phyloP scores from a whole-genome alignment of 2,329 filamentous ascomycete genomes.

The Apiospora aurea region DNA sequence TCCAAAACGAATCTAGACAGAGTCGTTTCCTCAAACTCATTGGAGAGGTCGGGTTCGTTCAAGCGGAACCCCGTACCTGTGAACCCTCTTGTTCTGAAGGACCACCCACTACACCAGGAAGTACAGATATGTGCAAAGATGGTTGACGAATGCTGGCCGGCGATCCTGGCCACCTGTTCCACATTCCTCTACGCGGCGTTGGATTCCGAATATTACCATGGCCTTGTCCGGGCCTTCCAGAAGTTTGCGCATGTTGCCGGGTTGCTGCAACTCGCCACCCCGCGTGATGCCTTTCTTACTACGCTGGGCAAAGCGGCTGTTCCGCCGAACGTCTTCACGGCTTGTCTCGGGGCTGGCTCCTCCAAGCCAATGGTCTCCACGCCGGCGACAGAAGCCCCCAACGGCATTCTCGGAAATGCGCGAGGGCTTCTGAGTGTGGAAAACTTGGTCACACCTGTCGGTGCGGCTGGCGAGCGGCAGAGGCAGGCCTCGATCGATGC shows the following conservation, averaged over 20 bases:
- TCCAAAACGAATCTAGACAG: constrained; percentile 41
- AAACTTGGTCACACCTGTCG: constrained; percentile 66
- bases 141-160: constrained; percentile 94
- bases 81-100: constrained; percentile 80
- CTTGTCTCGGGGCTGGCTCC: constrained; percentile 60
- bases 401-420: constrained; percentile 73
- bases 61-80: constrained; percentile 80
- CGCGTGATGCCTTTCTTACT: constrained; percentile 92
- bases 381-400: constrained; percentile 57
- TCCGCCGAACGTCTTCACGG: constrained; percentile 76
- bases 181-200: constrained; percentile 93
- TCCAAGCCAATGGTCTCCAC: constrained; percentile 52
- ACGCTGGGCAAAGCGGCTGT: constrained; percentile 93
- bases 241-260: constrained; percentile 95
- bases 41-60: constrained; percentile 71
- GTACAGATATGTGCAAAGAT: constrained; percentile 82
- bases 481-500: constrained; percentile 66
- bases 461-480: constrained; percentile 63
- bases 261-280: constrained; percentile 81
- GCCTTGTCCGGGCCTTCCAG: constrained; percentile 90
- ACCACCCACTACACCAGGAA: constrained; percentile 74
- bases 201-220: constrained; percentile 93
- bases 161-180: constrained; percentile 91
- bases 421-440: constrained; percentile 78
- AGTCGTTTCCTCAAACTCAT: constrained; percentile 37